A percentile compares a stretch with the other conserved stretches of the same genome.
phyloP scores from a whole-genome alignment of 2,329 filamentous ascomycete genomes.

The Westerdykella aurantiaca region DNA sequence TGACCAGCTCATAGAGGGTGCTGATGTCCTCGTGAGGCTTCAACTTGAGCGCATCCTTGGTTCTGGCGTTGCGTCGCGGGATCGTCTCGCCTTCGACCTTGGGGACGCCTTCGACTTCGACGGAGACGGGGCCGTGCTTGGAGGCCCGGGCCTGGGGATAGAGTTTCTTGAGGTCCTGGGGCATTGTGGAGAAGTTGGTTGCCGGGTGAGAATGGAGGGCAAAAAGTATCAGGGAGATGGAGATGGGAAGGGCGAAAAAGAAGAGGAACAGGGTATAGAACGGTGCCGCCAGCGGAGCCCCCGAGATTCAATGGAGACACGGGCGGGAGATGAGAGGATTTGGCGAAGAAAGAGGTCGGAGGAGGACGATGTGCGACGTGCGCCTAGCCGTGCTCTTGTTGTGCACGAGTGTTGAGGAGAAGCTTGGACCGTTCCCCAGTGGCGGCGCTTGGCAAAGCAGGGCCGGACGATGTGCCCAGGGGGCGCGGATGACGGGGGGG shows the following conservation, averaged over 20 bases:
- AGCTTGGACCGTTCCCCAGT: constrained; percentile 6
- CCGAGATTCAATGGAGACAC: constrained; percentile 4
- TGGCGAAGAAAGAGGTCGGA: neutral
- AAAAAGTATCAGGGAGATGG: constrained; percentile 16
- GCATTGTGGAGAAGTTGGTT: constrained; percentile 20
- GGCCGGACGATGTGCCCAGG: neutral
- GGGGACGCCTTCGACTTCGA: constrained; percentile 63
- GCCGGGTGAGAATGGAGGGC: constrained; percentile 9
- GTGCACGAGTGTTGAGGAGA: neutral
- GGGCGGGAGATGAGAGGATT: constrained; percentile 4
- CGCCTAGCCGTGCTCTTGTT: too few relatives aligned
- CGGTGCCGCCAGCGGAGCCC: constrained; percentile 19
- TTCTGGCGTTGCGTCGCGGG: constrained; percentile 66
- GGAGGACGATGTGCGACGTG: too few relatives aligned
- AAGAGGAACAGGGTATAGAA: constrained; percentile 7
- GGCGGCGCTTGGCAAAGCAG: constrained; percentile 3
- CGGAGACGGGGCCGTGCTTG: constrained; percentile 67
- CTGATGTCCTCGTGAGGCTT: constrained; percentile 63
- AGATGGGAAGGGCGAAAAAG: constrained; percentile 3
- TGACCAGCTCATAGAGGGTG: constrained; percentile 75
- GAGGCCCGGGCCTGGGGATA: constrained; percentile 43
- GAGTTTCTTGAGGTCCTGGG: constrained; percentile 44
- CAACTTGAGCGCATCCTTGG: constrained; percentile 63
- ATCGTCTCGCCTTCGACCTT: constrained; percentile 76
- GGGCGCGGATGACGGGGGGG: too few relatives aligned